Percentiles rank a stretch among this genome's conserved stretches.
Evolutionary conservation across 139 green algal species (phyloP).

Genomic region (Picocystis salinarum): DNA sequence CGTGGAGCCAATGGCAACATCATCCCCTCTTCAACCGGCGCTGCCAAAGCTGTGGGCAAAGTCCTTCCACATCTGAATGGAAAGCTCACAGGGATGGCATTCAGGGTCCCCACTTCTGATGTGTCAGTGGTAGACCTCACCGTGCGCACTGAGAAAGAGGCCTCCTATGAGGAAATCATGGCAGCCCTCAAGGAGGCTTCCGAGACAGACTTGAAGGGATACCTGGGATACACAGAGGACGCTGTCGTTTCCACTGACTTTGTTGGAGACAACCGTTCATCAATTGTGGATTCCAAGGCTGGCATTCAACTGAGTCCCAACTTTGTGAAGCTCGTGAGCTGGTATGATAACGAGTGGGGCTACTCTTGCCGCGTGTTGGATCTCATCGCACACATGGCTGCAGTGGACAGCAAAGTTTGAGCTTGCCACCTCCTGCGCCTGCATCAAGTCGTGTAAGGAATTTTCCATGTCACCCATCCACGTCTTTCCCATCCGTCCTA

Average conservation of each 20-base stretch:
- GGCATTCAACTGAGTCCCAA: constrained; percentile 68
- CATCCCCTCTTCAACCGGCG: constrained; percentile 90
- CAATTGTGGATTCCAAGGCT: constrained; percentile 58
- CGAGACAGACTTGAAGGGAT: constrained; percentile 57
- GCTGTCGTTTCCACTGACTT: constrained; percentile 85
- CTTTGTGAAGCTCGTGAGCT: constrained; percentile 88
- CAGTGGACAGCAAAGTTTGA: too few species aligned
- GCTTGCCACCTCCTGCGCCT: too few species aligned
- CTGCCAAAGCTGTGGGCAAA: constrained; percentile 74
- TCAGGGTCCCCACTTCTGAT: constrained; percentile 86
- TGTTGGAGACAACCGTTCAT: constrained; percentile 48
- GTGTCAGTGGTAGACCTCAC: constrained; percentile 96
- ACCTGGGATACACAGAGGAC: constrained; percentile 82
- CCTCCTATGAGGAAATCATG: constrained; percentile 86
- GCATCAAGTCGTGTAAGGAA: too few species aligned
- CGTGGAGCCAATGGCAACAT: constrained; percentile 81
- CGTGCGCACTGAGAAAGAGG: constrained; percentile 58
- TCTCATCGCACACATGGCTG: constrained; percentile 35
- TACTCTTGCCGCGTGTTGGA: constrained; percentile 39
- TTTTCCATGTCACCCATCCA: too few species aligned
- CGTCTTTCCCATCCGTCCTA: too few species aligned
- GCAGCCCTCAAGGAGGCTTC: constrained; percentile 49
- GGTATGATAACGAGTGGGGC: constrained; percentile 95
- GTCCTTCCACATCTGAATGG: constrained; percentile 88
- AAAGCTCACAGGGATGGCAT: constrained; percentile 97